Conservation (phyloP, 1,139 yeast species). For the Kodamaea derodonti region DNA sequence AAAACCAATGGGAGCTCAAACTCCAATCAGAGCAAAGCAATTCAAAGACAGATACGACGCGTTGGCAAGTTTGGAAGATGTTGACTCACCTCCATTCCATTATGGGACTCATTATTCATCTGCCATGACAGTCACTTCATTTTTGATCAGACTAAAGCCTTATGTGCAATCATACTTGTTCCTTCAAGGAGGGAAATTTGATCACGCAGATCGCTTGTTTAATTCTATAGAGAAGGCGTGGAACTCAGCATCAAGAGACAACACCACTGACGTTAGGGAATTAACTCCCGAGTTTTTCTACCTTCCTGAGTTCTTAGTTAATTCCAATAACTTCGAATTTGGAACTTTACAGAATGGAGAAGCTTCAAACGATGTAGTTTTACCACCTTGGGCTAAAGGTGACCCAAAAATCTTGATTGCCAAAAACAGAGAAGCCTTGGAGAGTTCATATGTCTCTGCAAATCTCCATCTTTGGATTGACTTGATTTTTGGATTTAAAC, state of each 20-base stretch:
- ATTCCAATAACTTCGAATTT: constrained; percentile 61
- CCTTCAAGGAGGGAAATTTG: constrained; percentile 83
- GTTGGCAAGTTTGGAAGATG: constrained; percentile 47
- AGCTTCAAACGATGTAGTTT: constrained; percentile 52
- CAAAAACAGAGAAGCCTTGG: constrained; percentile 77
- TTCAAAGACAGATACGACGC: constrained; percentile 72
- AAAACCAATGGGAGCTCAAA: constrained; percentile 90
- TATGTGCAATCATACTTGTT: constrained; percentile 73
- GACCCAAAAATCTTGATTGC: constrained; percentile 70
- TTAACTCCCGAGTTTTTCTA: constrained; percentile 80
- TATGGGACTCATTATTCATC: constrained; percentile 92
- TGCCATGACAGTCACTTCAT: constrained; percentile 86
- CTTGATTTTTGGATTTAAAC: constrained; percentile 74
- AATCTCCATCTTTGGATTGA: constrained; percentile 82
- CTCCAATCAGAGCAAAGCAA: constrained; percentile 50
- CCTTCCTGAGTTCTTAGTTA: constrained; percentile 69
- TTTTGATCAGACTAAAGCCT: constrained; percentile 69
- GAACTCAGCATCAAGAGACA: constrained; percentile 72
- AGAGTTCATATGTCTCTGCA: constrained; percentile 72
- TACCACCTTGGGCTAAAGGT: constrained; percentile 81
- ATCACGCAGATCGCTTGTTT: constrained; percentile 80
- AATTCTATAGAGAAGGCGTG: constrained; percentile 71
- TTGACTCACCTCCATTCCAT: constrained; percentile 69
- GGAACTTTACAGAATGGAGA: constrained; percentile 66
- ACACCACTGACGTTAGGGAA: constrained; percentile 83